A percentile compares a stretch with the other conserved stretches of the same genome.
These are phyloP conservation scores for Tuber magnatum DNA, from an alignment of 495 filamentous ascomycete species.

Conservation along the genomic window DNA sequence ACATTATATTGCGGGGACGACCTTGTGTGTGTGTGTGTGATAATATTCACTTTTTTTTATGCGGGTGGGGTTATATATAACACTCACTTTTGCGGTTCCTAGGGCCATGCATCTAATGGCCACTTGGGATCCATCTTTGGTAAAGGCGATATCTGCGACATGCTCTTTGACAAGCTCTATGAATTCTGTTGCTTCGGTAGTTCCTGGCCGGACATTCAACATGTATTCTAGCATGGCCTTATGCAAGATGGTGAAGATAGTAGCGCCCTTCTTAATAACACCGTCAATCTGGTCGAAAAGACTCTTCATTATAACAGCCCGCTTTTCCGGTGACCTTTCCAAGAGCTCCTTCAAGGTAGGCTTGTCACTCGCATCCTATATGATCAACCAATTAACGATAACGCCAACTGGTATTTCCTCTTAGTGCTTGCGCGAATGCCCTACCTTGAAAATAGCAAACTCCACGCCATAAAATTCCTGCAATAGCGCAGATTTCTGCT, in stretches of 20 bases:
- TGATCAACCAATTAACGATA: neutral
- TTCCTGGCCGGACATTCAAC: conserved; percentile 65
- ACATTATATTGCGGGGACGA: neutral
- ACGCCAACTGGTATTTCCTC: neutral
- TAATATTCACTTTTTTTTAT: neutral
- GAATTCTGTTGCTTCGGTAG: conserved; percentile 74
- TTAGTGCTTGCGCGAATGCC: neutral
- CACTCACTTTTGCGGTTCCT: conserved; percentile 61
- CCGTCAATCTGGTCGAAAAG: conserved; percentile 78
- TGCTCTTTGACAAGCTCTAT: conserved; percentile 85
- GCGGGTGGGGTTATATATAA: neutral
- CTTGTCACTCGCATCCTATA: conserved; percentile 42
- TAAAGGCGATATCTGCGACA: conserved; percentile 93
- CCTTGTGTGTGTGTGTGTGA: neutral
- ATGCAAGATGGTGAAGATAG: conserved; percentile 91
- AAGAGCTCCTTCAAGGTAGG: conserved; percentile 62
- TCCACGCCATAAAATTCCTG: conserved; percentile 97
- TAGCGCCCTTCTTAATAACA: conserved; percentile 88
- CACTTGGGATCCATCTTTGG: conserved; percentile 73
- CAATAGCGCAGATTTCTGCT: conserved; percentile 75
- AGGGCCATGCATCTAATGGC: conserved; percentile 74
- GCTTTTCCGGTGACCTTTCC: conserved; percentile 70
- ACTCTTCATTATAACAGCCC: conserved; percentile 72
- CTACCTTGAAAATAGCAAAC: conserved; percentile 66
- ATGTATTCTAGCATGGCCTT: conserved; percentile 98